Percentiles rank a stretch among this genome's conserved stretches.
Conservation (phyloP, 1,284 basidiomycete species). For the Ustilago loliicola region DNA sequence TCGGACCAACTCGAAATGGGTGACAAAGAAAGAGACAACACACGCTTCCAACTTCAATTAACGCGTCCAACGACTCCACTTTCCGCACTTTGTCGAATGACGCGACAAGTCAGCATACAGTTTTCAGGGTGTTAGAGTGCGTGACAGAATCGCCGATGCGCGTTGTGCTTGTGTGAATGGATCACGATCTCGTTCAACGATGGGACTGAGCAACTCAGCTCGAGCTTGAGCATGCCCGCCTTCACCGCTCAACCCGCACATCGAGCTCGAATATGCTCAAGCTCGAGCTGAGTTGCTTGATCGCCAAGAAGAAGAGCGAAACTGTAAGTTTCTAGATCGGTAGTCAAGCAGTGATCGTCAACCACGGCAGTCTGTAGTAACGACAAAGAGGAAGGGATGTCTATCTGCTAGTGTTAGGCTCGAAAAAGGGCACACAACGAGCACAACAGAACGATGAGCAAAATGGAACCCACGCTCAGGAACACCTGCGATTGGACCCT, state of each 20-base stretch:
- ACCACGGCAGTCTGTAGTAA: too few species aligned
- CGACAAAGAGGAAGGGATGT: not conserved
- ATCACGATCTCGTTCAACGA: not conserved
- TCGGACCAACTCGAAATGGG: too few species aligned
- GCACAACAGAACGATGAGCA: not conserved
- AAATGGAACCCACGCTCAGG: too few species aligned
- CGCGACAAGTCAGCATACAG: not conserved
- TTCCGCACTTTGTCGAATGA: conserved; percentile 1
- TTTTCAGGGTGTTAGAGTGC: not conserved
- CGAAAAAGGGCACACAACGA: too few species aligned
- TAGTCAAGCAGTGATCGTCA: too few species aligned
- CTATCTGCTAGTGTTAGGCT: too few species aligned
- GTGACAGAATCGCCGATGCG: not conserved
- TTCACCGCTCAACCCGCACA: not conserved
- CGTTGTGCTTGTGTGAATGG: too few species aligned
- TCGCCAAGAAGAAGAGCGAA: too few species aligned
- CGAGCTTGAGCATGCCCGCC: not conserved
- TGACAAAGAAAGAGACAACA: not conserved
- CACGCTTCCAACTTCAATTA: conserved; percentile 2
- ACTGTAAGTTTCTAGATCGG: too few species aligned
- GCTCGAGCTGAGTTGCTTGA: too few species aligned
- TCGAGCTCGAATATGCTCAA: too few species aligned
- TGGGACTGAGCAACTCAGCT: not conserved
- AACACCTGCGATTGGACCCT: not conserved
- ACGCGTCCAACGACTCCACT: conserved; percentile 14